Conservation (phyloP, 192 early-diverging fungal species). For the Backusella morwellensis region DNA sequence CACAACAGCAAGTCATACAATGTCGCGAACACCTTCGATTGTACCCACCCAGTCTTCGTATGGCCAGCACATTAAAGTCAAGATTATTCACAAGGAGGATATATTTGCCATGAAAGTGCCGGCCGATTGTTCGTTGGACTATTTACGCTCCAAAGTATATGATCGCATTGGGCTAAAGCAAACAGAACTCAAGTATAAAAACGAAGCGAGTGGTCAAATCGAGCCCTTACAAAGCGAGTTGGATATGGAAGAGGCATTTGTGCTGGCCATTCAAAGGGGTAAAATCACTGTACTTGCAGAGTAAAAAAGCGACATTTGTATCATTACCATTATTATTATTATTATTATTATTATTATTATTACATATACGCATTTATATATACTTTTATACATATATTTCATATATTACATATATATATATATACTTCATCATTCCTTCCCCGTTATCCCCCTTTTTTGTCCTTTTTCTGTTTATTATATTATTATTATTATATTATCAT, state of each 20-base stretch:
- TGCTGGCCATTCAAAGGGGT: slow-evolving; percentile 31
- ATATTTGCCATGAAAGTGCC: slow-evolving; percentile 65
- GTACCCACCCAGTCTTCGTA: background rate
- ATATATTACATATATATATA: background rate
- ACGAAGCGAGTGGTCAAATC: slow-evolving; percentile 24
- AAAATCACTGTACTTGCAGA: slow-evolving; percentile 39
- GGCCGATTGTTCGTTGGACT: slow-evolving; percentile 45
- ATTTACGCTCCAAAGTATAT: slow-evolving; percentile 54
- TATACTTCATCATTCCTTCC: background rate
- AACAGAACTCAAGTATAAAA: slow-evolving; percentile 40
- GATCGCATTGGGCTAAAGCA: slow-evolving; percentile 38
- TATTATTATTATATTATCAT: background rate
- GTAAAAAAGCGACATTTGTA: background rate
- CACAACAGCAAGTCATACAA: slow-evolving; percentile 20
- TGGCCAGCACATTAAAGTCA: slow-evolving; percentile 54
- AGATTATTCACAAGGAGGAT: slow-evolving; percentile 61
- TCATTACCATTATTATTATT: background rate
- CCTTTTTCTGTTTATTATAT: background rate
- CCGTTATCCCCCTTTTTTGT: background rate
- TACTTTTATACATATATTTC: background rate
- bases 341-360: background rate
- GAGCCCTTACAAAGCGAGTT: slow-evolving; percentile 31
- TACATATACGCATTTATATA: background rate
- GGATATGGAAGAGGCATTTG: slow-evolving; percentile 46
- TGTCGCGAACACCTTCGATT: slow-evolving; percentile 21